Conservation (phyloP, 2,329 filamentous ascomycete species). For the Colletotrichum salicis region DNA sequence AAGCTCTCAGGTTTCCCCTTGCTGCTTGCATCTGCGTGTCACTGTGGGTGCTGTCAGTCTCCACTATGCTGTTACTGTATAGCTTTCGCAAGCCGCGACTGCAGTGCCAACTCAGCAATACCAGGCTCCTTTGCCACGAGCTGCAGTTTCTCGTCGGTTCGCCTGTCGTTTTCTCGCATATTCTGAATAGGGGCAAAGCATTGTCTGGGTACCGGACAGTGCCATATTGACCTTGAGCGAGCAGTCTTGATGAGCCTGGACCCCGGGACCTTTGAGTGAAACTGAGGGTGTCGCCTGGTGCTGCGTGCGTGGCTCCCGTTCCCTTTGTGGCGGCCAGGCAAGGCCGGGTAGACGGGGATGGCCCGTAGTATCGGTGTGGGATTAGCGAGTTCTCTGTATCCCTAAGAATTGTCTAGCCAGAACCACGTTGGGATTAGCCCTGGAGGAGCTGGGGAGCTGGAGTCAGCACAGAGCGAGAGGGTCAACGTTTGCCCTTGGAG, state of each 20-base stretch:
- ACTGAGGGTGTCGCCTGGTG: constrained; percentile 12
- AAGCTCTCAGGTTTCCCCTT: not conserved
- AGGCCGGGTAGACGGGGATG: constrained; percentile 10
- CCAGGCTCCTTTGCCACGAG: not conserved
- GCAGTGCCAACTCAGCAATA: constrained; percentile 19
- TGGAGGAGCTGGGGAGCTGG: constrained; percentile 6
- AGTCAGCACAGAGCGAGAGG: not conserved
- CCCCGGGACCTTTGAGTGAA: constrained; percentile 16
- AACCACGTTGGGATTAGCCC: constrained; percentile 9
- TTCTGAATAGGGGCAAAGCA: not conserved
- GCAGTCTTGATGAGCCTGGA: not conserved
- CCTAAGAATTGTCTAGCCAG: constrained; percentile 30
- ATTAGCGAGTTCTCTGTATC: not conserved
- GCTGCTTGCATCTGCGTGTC: constrained; percentile 11
- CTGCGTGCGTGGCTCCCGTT: constrained; percentile 26
- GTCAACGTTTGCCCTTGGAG: not conserved
- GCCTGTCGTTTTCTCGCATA: not conserved
- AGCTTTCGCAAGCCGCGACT: constrained; percentile 2
- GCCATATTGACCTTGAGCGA: not conserved
- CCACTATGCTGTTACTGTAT: not conserved
- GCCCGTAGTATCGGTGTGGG: not conserved
- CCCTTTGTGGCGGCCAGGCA: constrained; percentile 14
- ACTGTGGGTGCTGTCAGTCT: not conserved
- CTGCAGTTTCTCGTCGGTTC: not conserved
- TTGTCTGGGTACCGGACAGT: not conserved